Base-by-base conservation (phyloP, 2,329 filamentous ascomycete genomes). In the Epichloe elymi region DNA sequence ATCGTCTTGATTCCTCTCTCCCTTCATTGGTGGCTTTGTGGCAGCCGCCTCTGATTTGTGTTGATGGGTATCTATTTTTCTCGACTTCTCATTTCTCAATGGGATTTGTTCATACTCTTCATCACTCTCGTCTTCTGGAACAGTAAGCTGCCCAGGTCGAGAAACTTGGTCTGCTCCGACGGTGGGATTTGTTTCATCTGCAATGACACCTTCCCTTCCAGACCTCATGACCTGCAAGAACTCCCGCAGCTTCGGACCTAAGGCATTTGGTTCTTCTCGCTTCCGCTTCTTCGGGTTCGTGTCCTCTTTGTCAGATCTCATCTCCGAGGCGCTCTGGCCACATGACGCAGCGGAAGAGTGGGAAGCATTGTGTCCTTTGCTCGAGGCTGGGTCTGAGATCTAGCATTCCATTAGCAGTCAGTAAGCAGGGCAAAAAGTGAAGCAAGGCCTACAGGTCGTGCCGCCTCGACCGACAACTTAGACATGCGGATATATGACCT, bases 401-500 rank as follows among this genome's bases (percentile, higher is more conserved):
- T 70, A 59, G 47, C 65, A 69, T 69, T 69, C 66, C 67, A 61
- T 69, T 53, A 69, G 64, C 50, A 61, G 52, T 50, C 41, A 47
- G 45, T n/a, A 10, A 19, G 23, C 36, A 46, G 42, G 36, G 58
- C 57, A 49, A 58, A 49, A 41, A 40, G 47, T 36, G 45, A 50
- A 42, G 20, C 20, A 19, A 38, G 46, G 65, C 74, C 63, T 65
- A 94, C 86, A 54, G 93, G 85, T 65, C 80, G 83, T 51, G 93
- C 93, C 62, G 93, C 72, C 71, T 96, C 90, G 55, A 96, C 93
- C 33, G 77, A 78, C 61, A 98, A 89, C 72, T 85, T 94, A 52
- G 90, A 95, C 86, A 96, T 93, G 60, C 89, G 88, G 61, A 98
- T 88, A 69, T 89, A 98, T 56, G 90, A 85, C 65, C 81, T 88